These are phyloP conservation scores for Ceratobasidium sp. DNA, from an alignment of 1,284 basidiomycete genomes.

Conservation along the genomic window DNA sequence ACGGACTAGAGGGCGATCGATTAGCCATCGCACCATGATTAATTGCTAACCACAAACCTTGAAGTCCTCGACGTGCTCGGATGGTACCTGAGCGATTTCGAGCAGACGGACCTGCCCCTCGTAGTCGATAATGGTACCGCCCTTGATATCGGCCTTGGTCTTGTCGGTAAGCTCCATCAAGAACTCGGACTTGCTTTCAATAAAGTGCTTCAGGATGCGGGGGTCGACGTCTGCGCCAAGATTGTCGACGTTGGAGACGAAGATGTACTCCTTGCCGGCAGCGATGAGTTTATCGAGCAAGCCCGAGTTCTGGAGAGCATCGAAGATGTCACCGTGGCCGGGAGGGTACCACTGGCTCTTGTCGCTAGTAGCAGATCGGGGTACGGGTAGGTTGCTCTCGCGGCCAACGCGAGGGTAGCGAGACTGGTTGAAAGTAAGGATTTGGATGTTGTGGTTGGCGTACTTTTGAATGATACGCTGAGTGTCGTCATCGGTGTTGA, in stretches of 20 bases:
- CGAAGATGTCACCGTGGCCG: slow-evolving; percentile 98
- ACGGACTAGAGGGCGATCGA: slow-evolving; percentile 60
- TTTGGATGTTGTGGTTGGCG: slow-evolving; percentile 92
- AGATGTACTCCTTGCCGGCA: slow-evolving; percentile 99
- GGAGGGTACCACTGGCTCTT: slow-evolving; percentile 95
- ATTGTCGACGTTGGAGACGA: slow-evolving; percentile 99
- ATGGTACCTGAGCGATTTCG: slow-evolving; percentile 98
- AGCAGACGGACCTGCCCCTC: slow-evolving; percentile 94
- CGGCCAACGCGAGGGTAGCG: slow-evolving; percentile 98
- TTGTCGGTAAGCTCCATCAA: slow-evolving; percentile 99
- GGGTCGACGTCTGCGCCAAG: slow-evolving; percentile 96
- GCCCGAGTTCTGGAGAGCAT: slow-evolving; percentile 93
- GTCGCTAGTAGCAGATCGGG: slow-evolving; percentile 87
- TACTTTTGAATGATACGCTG: slow-evolving; percentile 99
- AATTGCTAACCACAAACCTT: slow-evolving; percentile 73
- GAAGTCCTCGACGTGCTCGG: slow-evolving; percentile 98
- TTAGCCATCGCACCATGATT: slow-evolving; percentile 35
- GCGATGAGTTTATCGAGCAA: slow-evolving; percentile 94
- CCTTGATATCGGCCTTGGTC: slow-evolving; percentile 99
- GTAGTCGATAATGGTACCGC: slow-evolving; percentile 98
- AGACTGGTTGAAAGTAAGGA: slow-evolving; percentile 91
- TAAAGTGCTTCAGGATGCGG: slow-evolving; percentile 90
- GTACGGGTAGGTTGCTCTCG: slow-evolving; percentile 92
- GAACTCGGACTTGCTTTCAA: slow-evolving; percentile 88
- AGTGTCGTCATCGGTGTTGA: slow-evolving; percentile 99